Evolutionary conservation across 768 basidiomycete genomes (phyloP), one percentile per base, ranked within the genome.

Genomic region (Phylloporus sp.): DNA sequence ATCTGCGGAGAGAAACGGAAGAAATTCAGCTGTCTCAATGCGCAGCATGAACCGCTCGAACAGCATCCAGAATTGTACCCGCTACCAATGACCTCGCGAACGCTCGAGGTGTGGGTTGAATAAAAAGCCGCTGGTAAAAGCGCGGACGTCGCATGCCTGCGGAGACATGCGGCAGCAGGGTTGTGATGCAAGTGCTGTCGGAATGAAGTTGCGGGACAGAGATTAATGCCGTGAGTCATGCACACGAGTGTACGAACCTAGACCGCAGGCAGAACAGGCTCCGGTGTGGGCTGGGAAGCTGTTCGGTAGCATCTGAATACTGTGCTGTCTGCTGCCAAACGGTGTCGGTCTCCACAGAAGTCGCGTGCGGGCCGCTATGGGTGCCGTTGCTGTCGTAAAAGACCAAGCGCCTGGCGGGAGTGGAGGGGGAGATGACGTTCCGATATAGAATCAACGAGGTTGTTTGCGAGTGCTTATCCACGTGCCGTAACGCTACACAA

Each of bases 401-500:
- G 18, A 38, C 36, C 4, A 39, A 20, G 36, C 36, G 36, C 20
- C 36, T 38, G 38, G 38, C 11, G 20, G 11, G 36, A 36, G 35
- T 35, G 35, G 35, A 36, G 35, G 16, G 10, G 48, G 15, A 4
- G 47, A 47, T 55, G 52, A 51, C 34, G 62, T 18, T 59, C 65
- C 65, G 64, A 67, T 63, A 60, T 66, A 40, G 55, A 54, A 64
- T 68, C 59, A 69, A 70, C 67, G 47, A 63, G 46, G 54, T 69
- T 69, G 67, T 69, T 69, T 69, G 67, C 60, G 22, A 53, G 49
- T 69, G 67, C 67, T 69, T 69, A 69, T 65, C 53, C 69, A 53
- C 58, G 59, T 69, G 67, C 67, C 69, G 67, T 69, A 69, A 69
- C 59, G 50, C 50, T 60, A 65, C 50, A 61, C 66, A 69, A 70